phyloP scores from a whole-genome alignment of 2,329 filamentous ascomycete species.

The Myriangium duriaei region DNA sequence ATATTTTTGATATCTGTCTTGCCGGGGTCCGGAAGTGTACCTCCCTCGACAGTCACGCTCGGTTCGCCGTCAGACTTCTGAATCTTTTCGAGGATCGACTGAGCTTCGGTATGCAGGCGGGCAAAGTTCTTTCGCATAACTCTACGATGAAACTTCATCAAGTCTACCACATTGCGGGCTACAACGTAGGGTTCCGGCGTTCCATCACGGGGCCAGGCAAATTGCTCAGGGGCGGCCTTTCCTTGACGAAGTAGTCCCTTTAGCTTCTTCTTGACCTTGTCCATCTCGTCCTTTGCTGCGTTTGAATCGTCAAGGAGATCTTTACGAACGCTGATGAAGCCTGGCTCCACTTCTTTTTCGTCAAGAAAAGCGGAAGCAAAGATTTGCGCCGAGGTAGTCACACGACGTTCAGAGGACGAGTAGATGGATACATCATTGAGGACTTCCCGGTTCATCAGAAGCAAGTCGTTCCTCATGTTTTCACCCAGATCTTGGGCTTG shows the following conservation, averaged over 20 bases:
- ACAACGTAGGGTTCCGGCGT: slow-evolving; percentile 92
- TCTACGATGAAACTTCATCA: slow-evolving; percentile 94
- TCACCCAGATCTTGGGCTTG: slow-evolving; percentile 90
- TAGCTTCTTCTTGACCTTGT: slow-evolving; percentile 99
- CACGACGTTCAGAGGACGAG: slow-evolving; percentile 87
- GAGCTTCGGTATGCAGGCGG: slow-evolving; percentile 54
- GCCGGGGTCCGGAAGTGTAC: not conserved
- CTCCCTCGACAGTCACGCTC: slow-evolving; percentile 1
- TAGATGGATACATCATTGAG: slow-evolving; percentile 89
- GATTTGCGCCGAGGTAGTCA: slow-evolving; percentile 92
- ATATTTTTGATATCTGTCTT: slow-evolving; percentile 34
- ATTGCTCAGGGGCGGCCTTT: slow-evolving; percentile 85
- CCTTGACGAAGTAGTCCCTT: slow-evolving; percentile 85
- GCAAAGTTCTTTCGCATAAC: slow-evolving; percentile 93
- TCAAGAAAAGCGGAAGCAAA: slow-evolving; percentile 84
- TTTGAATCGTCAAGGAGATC: slow-evolving; percentile 95
- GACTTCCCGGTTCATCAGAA: slow-evolving; percentile 83
- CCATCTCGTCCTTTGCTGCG: slow-evolving; percentile 97
- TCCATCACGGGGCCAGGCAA: slow-evolving; percentile 88
- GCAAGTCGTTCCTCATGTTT: slow-evolving; percentile 89
- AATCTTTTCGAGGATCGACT: slow-evolving; percentile 44
- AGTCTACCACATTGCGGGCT: slow-evolving; percentile 76
- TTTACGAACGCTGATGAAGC: slow-evolving; percentile 84
- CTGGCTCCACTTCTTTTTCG: slow-evolving; percentile 69
- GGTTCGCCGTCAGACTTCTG: slow-evolving; percentile 27